Evolutionary conservation across 805 yeast genomes (phyloP).

Genomic region (Dipodascopsis uninucleata): DNA sequence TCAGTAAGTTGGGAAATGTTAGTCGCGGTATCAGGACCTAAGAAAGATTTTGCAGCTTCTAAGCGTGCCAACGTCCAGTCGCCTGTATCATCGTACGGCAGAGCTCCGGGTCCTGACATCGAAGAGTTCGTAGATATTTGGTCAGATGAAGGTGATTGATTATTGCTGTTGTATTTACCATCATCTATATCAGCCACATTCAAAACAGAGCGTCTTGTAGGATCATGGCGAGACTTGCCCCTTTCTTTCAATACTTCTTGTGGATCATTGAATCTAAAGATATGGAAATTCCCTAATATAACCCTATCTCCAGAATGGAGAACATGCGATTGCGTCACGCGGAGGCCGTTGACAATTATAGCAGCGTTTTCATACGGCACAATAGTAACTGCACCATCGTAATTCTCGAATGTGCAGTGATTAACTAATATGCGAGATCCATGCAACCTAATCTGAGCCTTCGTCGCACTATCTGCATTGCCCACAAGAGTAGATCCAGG

Average conservation of each 20-base stretch:
- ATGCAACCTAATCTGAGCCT: constrained; percentile 30
- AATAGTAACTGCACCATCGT: constrained; percentile 23
- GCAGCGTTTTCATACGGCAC: constrained; percentile 22
- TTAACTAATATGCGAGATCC: constrained; percentile 26
- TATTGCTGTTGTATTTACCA: constrained; percentile 12
- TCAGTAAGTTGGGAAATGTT: constrained; percentile 15
- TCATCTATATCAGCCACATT: constrained; percentile 7
- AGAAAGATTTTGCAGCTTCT: constrained; percentile 17
- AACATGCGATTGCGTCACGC: constrained; percentile 11
- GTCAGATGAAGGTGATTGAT: constrained; percentile 13
- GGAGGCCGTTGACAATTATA: constrained; percentile 30
- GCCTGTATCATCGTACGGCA: constrained; percentile 6
- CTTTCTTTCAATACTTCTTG: constrained; percentile 23
- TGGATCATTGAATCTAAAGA: constrained; percentile 31
- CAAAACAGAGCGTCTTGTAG: constrained; percentile 1
- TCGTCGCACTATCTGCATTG: constrained; percentile 24
- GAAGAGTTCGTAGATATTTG: constrained; percentile 7
- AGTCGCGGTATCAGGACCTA: constrained; percentile 17
- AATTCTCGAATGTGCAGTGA: constrained; percentile 30
- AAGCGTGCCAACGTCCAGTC: constrained; percentile 25
- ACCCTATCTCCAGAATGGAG: constrained; percentile 31
- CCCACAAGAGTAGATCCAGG: constrained; percentile 31
- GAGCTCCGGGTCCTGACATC: constrained; percentile 1
- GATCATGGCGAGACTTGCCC: neutral
- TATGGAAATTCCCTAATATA: constrained; percentile 29